A percentile compares a stretch with the other conserved stretches of the same genome.
phyloP scores from a whole-genome alignment of 2,329 filamentous ascomycete species.

The Fusarium compactum region DNA sequence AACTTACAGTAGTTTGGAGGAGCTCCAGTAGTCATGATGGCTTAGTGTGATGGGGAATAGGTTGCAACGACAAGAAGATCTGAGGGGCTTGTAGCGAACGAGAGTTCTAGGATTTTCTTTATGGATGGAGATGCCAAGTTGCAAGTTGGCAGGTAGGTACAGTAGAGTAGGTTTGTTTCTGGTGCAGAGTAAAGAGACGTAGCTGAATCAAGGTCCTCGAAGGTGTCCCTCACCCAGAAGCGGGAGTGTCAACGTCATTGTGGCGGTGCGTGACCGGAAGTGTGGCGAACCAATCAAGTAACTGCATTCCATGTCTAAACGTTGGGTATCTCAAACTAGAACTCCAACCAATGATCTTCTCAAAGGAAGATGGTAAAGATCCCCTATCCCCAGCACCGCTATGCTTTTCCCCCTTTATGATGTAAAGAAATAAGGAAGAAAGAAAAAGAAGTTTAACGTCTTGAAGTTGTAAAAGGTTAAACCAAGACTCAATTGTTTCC shows the following conservation, averaged over 20 bases:
- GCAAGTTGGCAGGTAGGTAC: conserved; percentile 14
- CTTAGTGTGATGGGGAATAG: conserved; percentile 2
- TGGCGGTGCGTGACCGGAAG: conserved; percentile 51
- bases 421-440: not conserved
- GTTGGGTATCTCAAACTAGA: conserved; percentile 38
- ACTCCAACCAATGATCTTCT: conserved; percentile 24
- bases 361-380: conserved; percentile 14
- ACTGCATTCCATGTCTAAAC: conserved; percentile 24
- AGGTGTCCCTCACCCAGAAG: conserved; percentile 6
- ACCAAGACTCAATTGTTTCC: conserved; percentile 4
- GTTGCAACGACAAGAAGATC: conserved; percentile 2
- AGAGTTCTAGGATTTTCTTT: conserved; percentile 1
- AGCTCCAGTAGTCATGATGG: conserved; percentile 53
- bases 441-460: not conserved
- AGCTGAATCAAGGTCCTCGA: conserved; percentile 28
- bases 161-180: conserved; percentile 13
- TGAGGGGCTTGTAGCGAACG: conserved; percentile 20
- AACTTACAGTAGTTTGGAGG: conserved; percentile 71
- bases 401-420: conserved; percentile 9
- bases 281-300: conserved; percentile 45
- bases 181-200: not conserved
- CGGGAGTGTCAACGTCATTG: conserved; percentile 57
- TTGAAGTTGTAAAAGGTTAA: not conserved
- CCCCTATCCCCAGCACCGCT: conserved; percentile 14
- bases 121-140: conserved; percentile 21